Conservation (phyloP, 768 basidiomycete genomes). For the Suillus discolor region DNA sequence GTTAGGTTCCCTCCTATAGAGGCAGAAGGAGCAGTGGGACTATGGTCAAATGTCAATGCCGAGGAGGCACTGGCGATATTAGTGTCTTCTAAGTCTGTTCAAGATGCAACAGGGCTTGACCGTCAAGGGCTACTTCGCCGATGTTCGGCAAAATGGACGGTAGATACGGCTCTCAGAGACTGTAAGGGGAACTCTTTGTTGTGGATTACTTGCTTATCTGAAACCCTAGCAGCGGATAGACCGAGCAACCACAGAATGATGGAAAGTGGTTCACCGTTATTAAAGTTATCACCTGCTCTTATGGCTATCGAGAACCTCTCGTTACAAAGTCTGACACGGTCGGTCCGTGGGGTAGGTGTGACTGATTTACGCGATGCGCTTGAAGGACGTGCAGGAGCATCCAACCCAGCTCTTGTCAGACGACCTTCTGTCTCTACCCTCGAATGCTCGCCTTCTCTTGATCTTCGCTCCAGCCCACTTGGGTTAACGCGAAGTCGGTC, state of each 20-base stretch:
- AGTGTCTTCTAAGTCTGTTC: conserved; percentile 52
- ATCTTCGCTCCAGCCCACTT: conserved; percentile 41
- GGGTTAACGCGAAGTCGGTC: conserved; percentile 56
- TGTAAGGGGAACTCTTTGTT: conserved; percentile 51
- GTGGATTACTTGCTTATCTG: conserved; percentile 10
- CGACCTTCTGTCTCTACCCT: conserved; percentile 78
- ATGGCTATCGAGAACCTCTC: conserved; percentile 94
- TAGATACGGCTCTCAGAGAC: conserved; percentile 71
- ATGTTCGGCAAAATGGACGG: conserved; percentile 67
- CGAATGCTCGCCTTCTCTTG: conserved; percentile 61
- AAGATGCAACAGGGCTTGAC: conserved; percentile 67
- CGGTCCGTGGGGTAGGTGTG: conserved; percentile 81
- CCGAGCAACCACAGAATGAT: conserved; percentile 59
- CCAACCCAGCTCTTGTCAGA: conserved; percentile 69
- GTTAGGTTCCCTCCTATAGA: conserved; percentile 40
- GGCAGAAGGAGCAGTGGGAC: conserved; percentile 23
- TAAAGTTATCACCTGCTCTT: conserved; percentile 81
- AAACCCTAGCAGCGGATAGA: conserved; percentile 53
- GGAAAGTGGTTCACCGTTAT: conserved; percentile 72
- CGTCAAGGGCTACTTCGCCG: conserved; percentile 53
- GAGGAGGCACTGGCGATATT: conserved; percentile 60
- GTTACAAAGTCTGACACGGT: conserved; percentile 79
- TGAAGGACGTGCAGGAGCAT: conserved; percentile 83
- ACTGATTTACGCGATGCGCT: conserved; percentile 87
- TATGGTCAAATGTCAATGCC: conserved; percentile 47